A percentile compares a stretch with the other conserved stretches of the same genome.
Evolutionary conservation across 495 filamentous ascomycete genomes (phyloP).

Genomic region (Wilcoxina mikolae): DNA sequence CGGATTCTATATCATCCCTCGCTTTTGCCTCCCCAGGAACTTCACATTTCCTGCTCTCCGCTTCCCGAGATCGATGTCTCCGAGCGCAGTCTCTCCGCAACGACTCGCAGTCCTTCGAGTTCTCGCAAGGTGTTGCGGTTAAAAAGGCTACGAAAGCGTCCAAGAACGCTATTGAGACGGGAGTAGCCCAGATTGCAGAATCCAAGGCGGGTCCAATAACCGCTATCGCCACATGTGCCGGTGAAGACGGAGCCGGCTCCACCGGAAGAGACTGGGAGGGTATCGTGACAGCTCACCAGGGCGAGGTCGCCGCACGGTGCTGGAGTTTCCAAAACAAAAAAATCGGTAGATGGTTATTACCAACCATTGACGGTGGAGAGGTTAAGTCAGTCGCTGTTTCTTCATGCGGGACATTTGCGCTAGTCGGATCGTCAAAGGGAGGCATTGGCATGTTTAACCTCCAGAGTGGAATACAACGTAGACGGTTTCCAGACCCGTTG

Average conservation of each 20-base stretch:
- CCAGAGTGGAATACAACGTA: slow-evolving; percentile 76
- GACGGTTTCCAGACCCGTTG: slow-evolving; percentile 62
- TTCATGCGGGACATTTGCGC: slow-evolving; percentile 80
- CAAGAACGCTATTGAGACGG: slow-evolving; percentile 40
- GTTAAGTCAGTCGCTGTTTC: slow-evolving; percentile 82
- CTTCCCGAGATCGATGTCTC: slow-evolving; percentile 69
- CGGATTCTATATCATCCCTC: slow-evolving; percentile 63
- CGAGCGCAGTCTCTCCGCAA: slow-evolving; percentile 92
- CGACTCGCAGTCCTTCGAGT: slow-evolving; percentile 83
- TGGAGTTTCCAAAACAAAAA: slow-evolving; percentile 93
- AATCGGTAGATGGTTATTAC: slow-evolving; percentile 84
- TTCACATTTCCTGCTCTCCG: slow-evolving; percentile 90
- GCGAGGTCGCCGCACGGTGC: slow-evolving; percentile 70
- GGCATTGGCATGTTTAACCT: slow-evolving; percentile 89
- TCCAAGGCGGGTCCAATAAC: slow-evolving; percentile 82
- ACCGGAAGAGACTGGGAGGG: slow-evolving; percentile 88
- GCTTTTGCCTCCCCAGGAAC: slow-evolving; percentile 62
- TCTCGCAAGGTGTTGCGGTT: slow-evolving; percentile 65
- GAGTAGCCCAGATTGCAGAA: slow-evolving; percentile 48
- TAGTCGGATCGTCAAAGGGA: slow-evolving; percentile 74
- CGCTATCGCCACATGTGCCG: slow-evolving; percentile 75
- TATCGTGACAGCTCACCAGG: slow-evolving; percentile 81
- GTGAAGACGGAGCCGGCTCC: slow-evolving; percentile 60
- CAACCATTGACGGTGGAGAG: slow-evolving; percentile 66
- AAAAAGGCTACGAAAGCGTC: slow-evolving; percentile 75